Conservation (phyloP, 306 rosid species). For the Cucumis cinereus region DNA sequence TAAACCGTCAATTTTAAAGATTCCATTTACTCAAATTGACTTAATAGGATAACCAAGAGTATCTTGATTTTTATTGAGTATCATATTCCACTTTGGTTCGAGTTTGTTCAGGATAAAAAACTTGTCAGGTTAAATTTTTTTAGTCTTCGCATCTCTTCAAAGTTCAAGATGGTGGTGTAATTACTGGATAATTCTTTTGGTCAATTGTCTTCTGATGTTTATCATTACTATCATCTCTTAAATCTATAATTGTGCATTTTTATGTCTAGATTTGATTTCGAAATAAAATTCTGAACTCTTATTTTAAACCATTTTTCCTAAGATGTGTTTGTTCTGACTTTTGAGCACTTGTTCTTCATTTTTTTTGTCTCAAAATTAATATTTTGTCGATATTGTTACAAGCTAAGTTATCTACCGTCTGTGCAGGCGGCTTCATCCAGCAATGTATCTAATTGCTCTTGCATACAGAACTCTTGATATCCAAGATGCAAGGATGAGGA, state of each 20-base stretch:
- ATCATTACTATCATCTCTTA: background rate
- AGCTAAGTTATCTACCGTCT: constrained; percentile 9
- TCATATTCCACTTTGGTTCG: background rate
- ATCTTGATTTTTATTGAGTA: background rate
- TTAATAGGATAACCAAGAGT: background rate
- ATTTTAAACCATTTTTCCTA: background rate
- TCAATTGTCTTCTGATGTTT: background rate
- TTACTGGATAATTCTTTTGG: background rate
- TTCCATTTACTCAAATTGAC: background rate
- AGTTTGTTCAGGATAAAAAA: background rate
- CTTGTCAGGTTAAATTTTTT: background rate
- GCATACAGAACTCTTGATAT: constrained; percentile 91
- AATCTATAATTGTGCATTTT: background rate
- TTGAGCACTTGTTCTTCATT: background rate
- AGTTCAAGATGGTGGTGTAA: background rate
- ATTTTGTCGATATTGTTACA: background rate
- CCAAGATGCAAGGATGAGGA: constrained; percentile 61
- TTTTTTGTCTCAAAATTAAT: background rate
- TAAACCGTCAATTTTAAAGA: background rate
- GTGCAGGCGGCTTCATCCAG: constrained; percentile 92
- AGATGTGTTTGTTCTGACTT: background rate
- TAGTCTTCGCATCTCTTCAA: background rate
- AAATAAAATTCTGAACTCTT: background rate
- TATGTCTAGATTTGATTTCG: background rate
- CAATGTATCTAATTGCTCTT: constrained; percentile 81